Evolutionary conservation across 2,329 filamentous ascomycete genomes (phyloP).

Genomic region (Westerdykella ornata): DNA sequence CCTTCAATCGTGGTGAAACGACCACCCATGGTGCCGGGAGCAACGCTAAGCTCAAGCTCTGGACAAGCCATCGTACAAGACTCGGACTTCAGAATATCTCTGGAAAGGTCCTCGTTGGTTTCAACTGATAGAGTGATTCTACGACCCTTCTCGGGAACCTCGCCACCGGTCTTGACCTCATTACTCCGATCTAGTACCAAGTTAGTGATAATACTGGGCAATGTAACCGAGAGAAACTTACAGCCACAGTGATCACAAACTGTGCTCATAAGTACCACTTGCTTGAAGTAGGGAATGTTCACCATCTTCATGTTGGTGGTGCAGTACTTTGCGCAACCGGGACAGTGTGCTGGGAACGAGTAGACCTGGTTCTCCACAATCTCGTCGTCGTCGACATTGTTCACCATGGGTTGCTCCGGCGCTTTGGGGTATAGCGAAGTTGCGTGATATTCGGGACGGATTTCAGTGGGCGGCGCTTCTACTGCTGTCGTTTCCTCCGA

Average conservation of each 20-base stretch:
- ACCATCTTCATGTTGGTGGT: conserved; percentile 98
- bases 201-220: conserved; percentile 5
- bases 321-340: conserved; percentile 79
- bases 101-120: conserved; percentile 64
- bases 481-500: conserved; percentile 33
- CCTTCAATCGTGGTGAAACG: conserved; percentile 97
- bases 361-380: conserved; percentile 91
- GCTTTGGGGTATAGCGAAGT: conserved; percentile 41
- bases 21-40: conserved; percentile 88
- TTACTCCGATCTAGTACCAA: conserved; percentile 64
- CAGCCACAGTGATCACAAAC: conserved; percentile 84
- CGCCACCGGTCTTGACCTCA: conserved; percentile 95
- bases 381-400: conserved; percentile 58
- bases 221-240: conserved; percentile 15
- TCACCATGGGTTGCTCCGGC: conserved; percentile 32
- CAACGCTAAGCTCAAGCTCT: conserved; percentile 78
- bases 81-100: conserved; percentile 95
- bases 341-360: conserved; percentile 84
- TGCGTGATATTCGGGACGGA: conserved; percentile 48
- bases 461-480: conserved; percentile 51
- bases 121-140: conserved; percentile 72
- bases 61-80: conserved; percentile 81
- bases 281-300: conserved; percentile 95
- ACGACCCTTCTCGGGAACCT: conserved; percentile 77
- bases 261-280: conserved; percentile 92